Conservation (phyloP, 768 basidiomycete species). For the Coprinopsis marcescibilis region DNA sequence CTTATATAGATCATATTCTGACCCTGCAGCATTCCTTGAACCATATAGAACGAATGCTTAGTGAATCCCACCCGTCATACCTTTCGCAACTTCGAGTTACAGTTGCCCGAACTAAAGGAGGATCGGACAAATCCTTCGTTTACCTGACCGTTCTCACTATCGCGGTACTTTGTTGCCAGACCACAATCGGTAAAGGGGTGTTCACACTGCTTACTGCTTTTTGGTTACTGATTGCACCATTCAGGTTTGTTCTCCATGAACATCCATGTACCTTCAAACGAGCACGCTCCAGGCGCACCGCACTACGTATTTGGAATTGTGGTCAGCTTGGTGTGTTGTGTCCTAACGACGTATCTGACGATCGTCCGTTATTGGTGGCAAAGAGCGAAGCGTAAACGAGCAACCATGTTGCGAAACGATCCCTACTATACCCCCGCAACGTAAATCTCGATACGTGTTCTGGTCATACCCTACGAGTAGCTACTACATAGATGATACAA, state of each 20-base stretch:
- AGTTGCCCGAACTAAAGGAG: slow-evolving; percentile 52
- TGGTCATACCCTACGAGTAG: not conserved
- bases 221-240: not conserved
- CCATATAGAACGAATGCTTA: slow-evolving; percentile 85
- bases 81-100: slow-evolving; percentile 67
- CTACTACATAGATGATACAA: no score
- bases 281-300: slow-evolving; percentile 24
- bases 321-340: slow-evolving; percentile 37
- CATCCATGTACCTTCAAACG: slow-evolving; percentile 54
- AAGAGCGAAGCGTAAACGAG: slow-evolving; percentile 38
- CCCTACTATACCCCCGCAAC: not conserved
- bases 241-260: slow-evolving; percentile 70
- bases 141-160: slow-evolving; percentile 63
- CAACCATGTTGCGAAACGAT: not conserved
- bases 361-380: slow-evolving; percentile 64
- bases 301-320: slow-evolving; percentile 54
- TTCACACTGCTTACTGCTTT: not conserved
- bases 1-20: slow-evolving; percentile 73
- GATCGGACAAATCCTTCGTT: slow-evolving; percentile 61
- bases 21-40: slow-evolving; percentile 78
- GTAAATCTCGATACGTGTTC: not conserved
- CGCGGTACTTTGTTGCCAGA: slow-evolving; percentile 58
- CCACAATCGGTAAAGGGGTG: slow-evolving; percentile 52
- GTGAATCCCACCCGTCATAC: slow-evolving; percentile 84
- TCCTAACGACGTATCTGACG: slow-evolving; percentile 38